Evolutionary conservation across 23 red algal genomes (phyloP).

Genomic region (Cyanidiococcus yangmingshanensis): DNA sequence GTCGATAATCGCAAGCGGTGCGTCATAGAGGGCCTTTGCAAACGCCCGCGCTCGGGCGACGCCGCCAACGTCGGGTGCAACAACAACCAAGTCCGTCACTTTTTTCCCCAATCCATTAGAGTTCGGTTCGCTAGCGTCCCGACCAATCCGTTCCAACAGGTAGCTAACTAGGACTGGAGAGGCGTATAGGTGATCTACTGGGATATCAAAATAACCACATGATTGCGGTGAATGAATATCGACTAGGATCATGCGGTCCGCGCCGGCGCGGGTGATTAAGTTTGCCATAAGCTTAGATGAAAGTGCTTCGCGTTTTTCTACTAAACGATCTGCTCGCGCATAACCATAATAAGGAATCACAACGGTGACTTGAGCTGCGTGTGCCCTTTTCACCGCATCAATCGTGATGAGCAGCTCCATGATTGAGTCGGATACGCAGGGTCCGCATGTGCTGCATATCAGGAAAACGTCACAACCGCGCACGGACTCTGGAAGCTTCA

Average conservation of each 20-base stretch:
- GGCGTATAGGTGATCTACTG: conserved; percentile 43
- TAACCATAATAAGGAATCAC: conserved; percentile 43
- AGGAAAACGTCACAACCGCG: conserved; percentile 43
- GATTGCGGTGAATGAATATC: conserved; percentile 49
- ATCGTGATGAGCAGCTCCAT: conserved; percentile 46
- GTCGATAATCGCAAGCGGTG: conserved; percentile 45
- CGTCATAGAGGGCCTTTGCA: conserved; percentile 33
- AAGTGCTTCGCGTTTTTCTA: conserved; percentile 37
- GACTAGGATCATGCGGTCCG: conserved; percentile 37
- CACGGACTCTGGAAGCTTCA: conserved; percentile 36
- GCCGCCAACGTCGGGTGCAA: conserved; percentile 40
- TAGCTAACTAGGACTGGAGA: conserved; percentile 34
- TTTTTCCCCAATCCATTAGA: neutral
- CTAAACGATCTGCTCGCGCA: conserved; percentile 35
- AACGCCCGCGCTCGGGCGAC: conserved; percentile 40
- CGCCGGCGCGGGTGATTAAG: conserved; percentile 29
- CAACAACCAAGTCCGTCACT: conserved; percentile 17
- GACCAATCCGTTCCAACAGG: neutral
- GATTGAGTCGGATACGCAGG: conserved; percentile 23
- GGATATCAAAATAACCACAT: conserved; percentile 51
- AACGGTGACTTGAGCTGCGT: conserved; percentile 41
- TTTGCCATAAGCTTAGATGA: conserved; percentile 37
- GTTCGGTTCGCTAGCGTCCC: neutral
- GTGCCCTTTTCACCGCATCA: conserved; percentile 31
- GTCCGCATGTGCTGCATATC: conserved; percentile 27